These are phyloP conservation scores for Cyathus striatus DNA, from an alignment of 768 basidiomycete species.

Conservation along the genomic window DNA sequence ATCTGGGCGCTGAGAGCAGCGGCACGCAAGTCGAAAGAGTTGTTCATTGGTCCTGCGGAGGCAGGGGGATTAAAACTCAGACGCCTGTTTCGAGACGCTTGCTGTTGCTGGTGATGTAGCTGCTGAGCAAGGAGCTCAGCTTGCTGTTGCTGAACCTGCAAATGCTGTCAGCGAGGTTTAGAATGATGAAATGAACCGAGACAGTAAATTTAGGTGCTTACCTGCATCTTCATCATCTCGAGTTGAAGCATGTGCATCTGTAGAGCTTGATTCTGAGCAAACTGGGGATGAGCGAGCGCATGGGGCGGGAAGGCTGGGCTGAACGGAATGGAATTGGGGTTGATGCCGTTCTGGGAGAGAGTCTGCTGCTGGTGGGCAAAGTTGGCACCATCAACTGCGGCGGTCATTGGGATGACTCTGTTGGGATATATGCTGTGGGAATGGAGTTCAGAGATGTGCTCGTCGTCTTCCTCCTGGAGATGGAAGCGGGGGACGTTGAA, in stretches of 20 bases:
- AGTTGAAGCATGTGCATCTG: slow-evolving; percentile 86
- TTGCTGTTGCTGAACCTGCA: slow-evolving; percentile 74
- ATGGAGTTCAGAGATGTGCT: slow-evolving; percentile 56
- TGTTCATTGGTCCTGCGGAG: slow-evolving; percentile 66
- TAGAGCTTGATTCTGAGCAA: slow-evolving; percentile 56
- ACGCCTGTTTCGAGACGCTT: slow-evolving; percentile 34
- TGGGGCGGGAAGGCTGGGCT: slow-evolving; percentile 44
- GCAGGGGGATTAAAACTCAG: slow-evolving; percentile 53
- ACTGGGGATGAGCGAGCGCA: slow-evolving; percentile 35
- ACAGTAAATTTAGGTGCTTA: slow-evolving; percentile 20
- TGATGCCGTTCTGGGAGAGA: slow-evolving; percentile 39
- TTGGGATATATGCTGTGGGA: slow-evolving; percentile 47
- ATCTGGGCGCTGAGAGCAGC: slow-evolving; percentile 49
- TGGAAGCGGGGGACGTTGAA: slow-evolving; percentile 64
- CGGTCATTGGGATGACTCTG: slow-evolving; percentile 57
- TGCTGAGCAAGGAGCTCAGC: slow-evolving; percentile 25
- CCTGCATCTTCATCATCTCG: slow-evolving; percentile 80
- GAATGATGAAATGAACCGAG: slow-evolving; percentile 4
- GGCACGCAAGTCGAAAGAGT: slow-evolving; percentile 61
- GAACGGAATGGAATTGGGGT: slow-evolving; percentile 52
- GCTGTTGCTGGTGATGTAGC: slow-evolving; percentile 34
- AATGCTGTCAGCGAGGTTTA: slow-evolving; percentile 33
- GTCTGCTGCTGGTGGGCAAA: slow-evolving; percentile 61
- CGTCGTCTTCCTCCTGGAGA: slow-evolving; percentile 53
- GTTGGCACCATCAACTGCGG: slow-evolving; percentile 64